Evolutionary conservation across 768 basidiomycete species (phyloP).

Genomic region (Termitomyces sp.): DNA sequence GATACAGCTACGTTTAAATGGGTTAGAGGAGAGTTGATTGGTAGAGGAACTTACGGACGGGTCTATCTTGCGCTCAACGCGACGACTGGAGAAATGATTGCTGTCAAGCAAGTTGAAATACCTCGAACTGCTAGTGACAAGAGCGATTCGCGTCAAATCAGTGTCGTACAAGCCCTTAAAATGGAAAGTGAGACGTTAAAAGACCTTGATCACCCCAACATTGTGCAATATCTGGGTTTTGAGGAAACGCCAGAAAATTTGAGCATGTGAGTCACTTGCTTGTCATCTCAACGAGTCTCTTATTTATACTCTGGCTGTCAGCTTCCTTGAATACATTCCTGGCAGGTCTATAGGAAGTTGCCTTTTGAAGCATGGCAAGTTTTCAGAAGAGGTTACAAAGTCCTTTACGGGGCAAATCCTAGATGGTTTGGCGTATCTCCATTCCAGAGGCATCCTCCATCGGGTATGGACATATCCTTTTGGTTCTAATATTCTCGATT

Average conservation of each 20-base stretch:
- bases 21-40: conserved; percentile 97
- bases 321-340: conserved; percentile 98
- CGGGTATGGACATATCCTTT: conserved; percentile 44
- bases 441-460: conserved; percentile 88
- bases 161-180: conserved; percentile 88
- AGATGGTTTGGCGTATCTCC: conserved; percentile 87
- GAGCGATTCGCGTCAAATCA: conserved; percentile 77
- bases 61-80: conserved; percentile 96
- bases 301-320: conserved; percentile 24
- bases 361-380: conserved; percentile 87
- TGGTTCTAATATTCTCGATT: neutral
- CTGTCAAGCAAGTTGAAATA: conserved; percentile 98
- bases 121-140: conserved; percentile 90
- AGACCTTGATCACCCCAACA: conserved; percentile 94
- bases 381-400: conserved; percentile 87
- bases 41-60: conserved; percentile 93
- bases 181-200: conserved; percentile 95
- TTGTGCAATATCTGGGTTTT: conserved; percentile 95
- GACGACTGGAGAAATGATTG: conserved; percentile 97
- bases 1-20: conserved; percentile 86
- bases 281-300: neutral
- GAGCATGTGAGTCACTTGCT: conserved; percentile 70
- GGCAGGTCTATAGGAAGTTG: conserved; percentile 93
- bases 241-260: conserved; percentile 85
- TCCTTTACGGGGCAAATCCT: conserved; percentile 93